Conservation (phyloP, 768 basidiomycete species). For the Phylloporus rhodoxanthus region DNA sequence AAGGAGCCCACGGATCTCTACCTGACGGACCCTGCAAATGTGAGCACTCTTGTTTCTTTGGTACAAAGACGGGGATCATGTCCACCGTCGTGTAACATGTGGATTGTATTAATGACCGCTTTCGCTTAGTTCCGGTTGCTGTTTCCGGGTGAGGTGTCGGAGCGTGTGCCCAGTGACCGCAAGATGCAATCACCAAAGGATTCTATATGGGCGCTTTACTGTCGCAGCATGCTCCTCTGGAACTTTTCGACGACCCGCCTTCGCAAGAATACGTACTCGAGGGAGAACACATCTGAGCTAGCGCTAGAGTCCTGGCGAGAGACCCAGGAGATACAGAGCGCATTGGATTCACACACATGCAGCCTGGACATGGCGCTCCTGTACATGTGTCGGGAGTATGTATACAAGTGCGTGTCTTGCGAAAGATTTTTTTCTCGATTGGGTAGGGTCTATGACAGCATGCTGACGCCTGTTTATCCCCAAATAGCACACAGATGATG, state of each 20-base stretch:
- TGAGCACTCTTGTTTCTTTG: constrained; percentile 31
- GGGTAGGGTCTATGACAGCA: constrained; percentile 8
- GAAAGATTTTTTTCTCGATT: constrained; percentile 3
- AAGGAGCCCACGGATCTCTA: constrained; percentile 51
- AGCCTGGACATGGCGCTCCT: constrained; percentile 63
- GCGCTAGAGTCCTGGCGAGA: constrained; percentile 63
- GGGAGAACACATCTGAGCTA: constrained; percentile 53
- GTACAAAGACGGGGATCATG: constrained; percentile 1
- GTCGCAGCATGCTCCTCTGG: constrained; percentile 79
- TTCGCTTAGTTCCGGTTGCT: constrained; percentile 38
- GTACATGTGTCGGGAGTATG: constrained; percentile 63
- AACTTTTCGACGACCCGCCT: constrained; percentile 56
- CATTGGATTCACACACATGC: constrained; percentile 62
- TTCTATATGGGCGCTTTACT: constrained; percentile 77
- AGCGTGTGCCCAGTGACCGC: constrained; percentile 40
- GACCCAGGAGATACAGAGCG: constrained; percentile 59
- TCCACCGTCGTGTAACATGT: constrained; percentile 7
- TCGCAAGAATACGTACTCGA: constrained; percentile 36
- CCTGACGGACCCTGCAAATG: constrained; percentile 62
- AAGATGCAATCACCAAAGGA: constrained; percentile 60
- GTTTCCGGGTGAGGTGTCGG: constrained; percentile 69
- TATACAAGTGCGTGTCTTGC: constrained; percentile 57
- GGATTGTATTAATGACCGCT: constrained; percentile 10
- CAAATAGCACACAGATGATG: constrained; percentile 53
- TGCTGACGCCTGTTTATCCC: constrained; percentile 14